phyloP scores from a whole-genome alignment of 1,284 basidiomycete genomes.

The Melanopsichium pennsylvanicum region DNA sequence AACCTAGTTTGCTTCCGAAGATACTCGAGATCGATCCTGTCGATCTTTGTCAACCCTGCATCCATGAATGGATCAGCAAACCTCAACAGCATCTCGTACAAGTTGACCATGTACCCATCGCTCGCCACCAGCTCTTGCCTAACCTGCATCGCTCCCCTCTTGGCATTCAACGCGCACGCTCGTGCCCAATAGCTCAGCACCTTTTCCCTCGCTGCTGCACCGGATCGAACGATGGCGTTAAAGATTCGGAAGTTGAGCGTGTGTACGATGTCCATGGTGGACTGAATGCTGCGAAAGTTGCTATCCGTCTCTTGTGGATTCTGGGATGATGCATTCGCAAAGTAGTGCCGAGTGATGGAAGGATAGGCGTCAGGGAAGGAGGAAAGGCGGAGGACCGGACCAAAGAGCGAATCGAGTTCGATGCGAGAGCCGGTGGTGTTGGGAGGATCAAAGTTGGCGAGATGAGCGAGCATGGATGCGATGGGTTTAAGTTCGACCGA shows the following conservation, averaged over 20 bases:
- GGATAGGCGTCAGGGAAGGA: slow-evolving; percentile 59
- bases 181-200: slow-evolving; percentile 85
- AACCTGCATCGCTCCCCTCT: slow-evolving; percentile 86
- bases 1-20: slow-evolving; percentile 57
- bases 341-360: slow-evolving; percentile 50
- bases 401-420: slow-evolving; percentile 60
- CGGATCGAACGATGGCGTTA: slow-evolving; percentile 84
- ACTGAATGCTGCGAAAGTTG: slow-evolving; percentile 49
- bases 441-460: slow-evolving; percentile 77
- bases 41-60: slow-evolving; percentile 81
- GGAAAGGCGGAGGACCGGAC: slow-evolving; percentile 57
- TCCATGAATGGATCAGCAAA: slow-evolving; percentile 99
- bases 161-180: slow-evolving; percentile 79
- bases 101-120: slow-evolving; percentile 92
- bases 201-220: slow-evolving; percentile 79
- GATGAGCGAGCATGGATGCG: slow-evolving; percentile 74
- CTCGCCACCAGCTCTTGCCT: slow-evolving; percentile 84
- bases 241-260: slow-evolving; percentile 85
- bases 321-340: slow-evolving; percentile 44
- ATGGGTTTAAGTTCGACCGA: slow-evolving; percentile 83
- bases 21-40: slow-evolving; percentile 87
- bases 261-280: slow-evolving; percentile 68
- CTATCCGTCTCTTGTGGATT: slow-evolving; percentile 52
- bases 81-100: slow-evolving; percentile 81
- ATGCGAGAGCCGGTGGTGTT: slow-evolving; percentile 70